Evolutionary conservation across 2,329 filamentous ascomycete genomes (phyloP).

Genomic region (Rhinocladiella similis): DNA sequence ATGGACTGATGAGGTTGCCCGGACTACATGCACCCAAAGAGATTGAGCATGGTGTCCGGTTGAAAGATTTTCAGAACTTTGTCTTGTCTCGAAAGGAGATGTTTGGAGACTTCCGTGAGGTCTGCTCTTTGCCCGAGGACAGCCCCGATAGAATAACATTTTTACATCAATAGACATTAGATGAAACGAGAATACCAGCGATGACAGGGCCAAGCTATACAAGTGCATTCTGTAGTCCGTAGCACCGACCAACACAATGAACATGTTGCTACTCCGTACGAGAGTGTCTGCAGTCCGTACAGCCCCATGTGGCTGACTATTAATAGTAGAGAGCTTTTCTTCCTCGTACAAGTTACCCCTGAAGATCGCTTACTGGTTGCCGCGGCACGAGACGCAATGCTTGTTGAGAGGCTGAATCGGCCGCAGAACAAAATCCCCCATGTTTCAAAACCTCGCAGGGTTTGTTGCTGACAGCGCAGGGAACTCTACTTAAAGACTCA

Average conservation of each 20-base stretch:
- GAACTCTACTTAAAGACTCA: not conserved
- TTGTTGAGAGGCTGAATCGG: not conserved
- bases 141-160: slow-evolving; percentile 49
- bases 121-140: slow-evolving; percentile 48
- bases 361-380: not conserved
- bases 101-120: slow-evolving; percentile 48
- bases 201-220: too few species aligned
- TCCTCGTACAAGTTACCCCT: not conserved
- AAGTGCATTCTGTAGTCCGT: too few species aligned
- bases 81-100: slow-evolving; percentile 43
- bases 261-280: too few species aligned
- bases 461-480: not conserved
- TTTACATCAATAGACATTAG: slow-evolving; percentile 43
- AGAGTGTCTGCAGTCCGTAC: not conserved
- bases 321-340: not conserved
- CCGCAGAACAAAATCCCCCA: not conserved
- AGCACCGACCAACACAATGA: too few species aligned
- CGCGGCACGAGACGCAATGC: not conserved
- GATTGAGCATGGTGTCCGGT: slow-evolving; percentile 44
- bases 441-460: not conserved
- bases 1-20: slow-evolving; percentile 51
- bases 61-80: slow-evolving; percentile 45
- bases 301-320: slow-evolving; percentile 1
- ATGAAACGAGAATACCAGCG: too few species aligned
- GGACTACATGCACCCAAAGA: slow-evolving; percentile 4